These are phyloP conservation scores for Paramecium bursaria DNA, from an alignment of 73 alveolate species.

Conservation along the genomic window DNA sequence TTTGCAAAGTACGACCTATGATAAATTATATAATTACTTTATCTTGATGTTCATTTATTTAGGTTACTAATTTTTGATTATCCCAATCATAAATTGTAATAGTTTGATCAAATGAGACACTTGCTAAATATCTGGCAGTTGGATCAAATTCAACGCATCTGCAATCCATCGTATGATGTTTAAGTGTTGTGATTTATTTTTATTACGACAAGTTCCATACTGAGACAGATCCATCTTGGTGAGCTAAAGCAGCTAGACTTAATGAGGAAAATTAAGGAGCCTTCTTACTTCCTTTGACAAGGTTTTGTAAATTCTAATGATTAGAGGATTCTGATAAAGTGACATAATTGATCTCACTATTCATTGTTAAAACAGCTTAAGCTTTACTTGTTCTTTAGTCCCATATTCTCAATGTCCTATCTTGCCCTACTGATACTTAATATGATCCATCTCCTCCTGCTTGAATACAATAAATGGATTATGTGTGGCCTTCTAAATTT, in stretches of 20 bases:
- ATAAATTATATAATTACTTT: conserved; percentile 39
- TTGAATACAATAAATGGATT: conserved; percentile 80
- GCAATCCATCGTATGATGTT: conserved; percentile 72
- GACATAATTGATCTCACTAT: conserved; percentile 81
- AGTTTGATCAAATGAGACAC: conserved; percentile 72
- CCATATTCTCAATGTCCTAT: conserved; percentile 94
- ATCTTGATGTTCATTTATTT: conserved; percentile 69
- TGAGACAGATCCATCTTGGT: conserved; percentile 72
- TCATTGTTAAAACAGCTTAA: conserved; percentile 69
- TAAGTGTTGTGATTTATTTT: conserved; percentile 50
- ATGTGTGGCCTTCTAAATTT: conserved; percentile 87
- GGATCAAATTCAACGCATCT: conserved; percentile 80
- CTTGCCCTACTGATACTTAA: conserved; percentile 94
- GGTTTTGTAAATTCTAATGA: conserved; percentile 21
- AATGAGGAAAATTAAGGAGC: conserved; percentile 18
- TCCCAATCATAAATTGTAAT: conserved; percentile 58
- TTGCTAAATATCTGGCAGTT: conserved; percentile 65
- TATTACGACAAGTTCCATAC: conserved; percentile 71
- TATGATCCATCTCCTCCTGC: conserved; percentile 91
- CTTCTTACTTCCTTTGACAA: conserved; percentile 38
- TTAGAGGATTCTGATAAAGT: conserved; percentile 62
- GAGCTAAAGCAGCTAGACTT: conserved; percentile 72
- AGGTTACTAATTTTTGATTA: conserved; percentile 52
- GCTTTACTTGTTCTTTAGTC: conserved; percentile 85
- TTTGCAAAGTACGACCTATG: conserved; percentile 73